Evolutionary conservation across 495 filamentous ascomycete genomes (phyloP), one percentile per base, ranked within the genome.

Genomic region (Aspergillus kassunensis): DNA sequence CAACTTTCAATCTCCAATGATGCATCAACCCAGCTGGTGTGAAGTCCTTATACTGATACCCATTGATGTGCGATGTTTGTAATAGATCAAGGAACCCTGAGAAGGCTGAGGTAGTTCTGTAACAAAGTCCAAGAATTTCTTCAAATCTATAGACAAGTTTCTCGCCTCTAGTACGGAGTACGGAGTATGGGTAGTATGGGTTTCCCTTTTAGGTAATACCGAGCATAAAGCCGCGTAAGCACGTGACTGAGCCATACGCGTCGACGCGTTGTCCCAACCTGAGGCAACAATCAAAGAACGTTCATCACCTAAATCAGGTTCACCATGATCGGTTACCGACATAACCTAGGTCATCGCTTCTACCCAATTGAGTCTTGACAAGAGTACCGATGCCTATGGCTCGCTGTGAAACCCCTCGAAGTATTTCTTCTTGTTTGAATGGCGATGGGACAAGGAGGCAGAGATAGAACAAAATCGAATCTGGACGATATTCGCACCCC

Each of bases 361-460:
- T 27, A 37, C 33, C 15, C 16, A 21, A 45, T 0, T 18, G 40
- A 10, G 30, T n/a, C 12, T n/a, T n/a, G n/a, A n/a, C n/a, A n/a
- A n/a, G n/a, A n/a, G n/a, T n/a, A n/a, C n/a, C n/a, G 12, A 47
- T 37, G 43, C 47, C 47, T 44, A 60, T 66, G 57, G 48, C 49
- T 60, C 34, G 33, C 23, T 19, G 16, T 48, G 45, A 54, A 19
- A 19, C 19, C 20, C 25, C 24, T 18, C 35, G 37, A 39, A 39
- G 10, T 21, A 34, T 19, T 27, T 21, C 15, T 27, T 45, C 15
- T 16, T 48, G 33, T 41, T 42, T 37, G 34, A 59, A 46, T 50
- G 67, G 70, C 65, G 59, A 74, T 74, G 70, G 70, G 57, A 62
- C 58, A 53, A 49, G 52, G 42, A 20, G 56, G 61, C 31, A 57